phyloP scores from a whole-genome alignment of 1,284 basidiomycete species.

The Bjerkandera adusta region DNA sequence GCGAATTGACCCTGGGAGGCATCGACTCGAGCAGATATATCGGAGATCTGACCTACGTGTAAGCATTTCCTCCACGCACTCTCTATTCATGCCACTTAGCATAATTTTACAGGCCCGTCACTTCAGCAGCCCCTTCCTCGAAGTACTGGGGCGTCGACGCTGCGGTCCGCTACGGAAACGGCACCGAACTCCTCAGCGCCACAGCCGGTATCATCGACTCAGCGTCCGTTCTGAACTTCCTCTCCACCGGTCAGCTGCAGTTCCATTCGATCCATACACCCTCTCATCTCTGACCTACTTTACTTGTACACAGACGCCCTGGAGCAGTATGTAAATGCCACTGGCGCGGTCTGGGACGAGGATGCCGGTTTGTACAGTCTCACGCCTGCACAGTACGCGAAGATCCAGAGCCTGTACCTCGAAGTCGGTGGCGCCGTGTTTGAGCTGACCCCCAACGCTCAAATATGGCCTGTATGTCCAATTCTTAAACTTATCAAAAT shows the following conservation, averaged over 20 bases:
- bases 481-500: not conserved
- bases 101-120: slow-evolving; percentile 21
- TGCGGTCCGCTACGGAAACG: slow-evolving; percentile 22
- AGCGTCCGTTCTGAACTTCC: slow-evolving; percentile 32
- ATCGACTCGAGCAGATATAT: slow-evolving; percentile 47
- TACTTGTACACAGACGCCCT: slow-evolving; percentile 20
- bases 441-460: slow-evolving; percentile 52
- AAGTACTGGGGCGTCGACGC: slow-evolving; percentile 27
- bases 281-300: too few species aligned
- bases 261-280: not conserved
- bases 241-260: slow-evolving; percentile 25
- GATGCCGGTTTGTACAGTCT: slow-evolving; percentile 27
- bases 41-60: slow-evolving; percentile 39
- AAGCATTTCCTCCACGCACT: slow-evolving; percentile 5
- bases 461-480: slow-evolving; percentile 51
- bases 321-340: slow-evolving; percentile 22
- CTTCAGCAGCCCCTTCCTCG: slow-evolving; percentile 34
- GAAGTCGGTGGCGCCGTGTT: slow-evolving; percentile 29
- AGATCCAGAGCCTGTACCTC: slow-evolving; percentile 29
- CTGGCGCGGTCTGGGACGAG: slow-evolving; percentile 24
- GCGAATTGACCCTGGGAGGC: slow-evolving; percentile 40
- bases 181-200: slow-evolving; percentile 22
- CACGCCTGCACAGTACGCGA: slow-evolving; percentile 22
- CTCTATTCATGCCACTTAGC: not conserved
- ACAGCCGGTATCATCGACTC: slow-evolving; percentile 30